A percentile compares a stretch with the other conserved stretches of the same genome.
These are phyloP conservation scores for Xerocomellus amylosporus DNA, from an alignment of 768 basidiomycete species.

Conservation along the genomic window DNA sequence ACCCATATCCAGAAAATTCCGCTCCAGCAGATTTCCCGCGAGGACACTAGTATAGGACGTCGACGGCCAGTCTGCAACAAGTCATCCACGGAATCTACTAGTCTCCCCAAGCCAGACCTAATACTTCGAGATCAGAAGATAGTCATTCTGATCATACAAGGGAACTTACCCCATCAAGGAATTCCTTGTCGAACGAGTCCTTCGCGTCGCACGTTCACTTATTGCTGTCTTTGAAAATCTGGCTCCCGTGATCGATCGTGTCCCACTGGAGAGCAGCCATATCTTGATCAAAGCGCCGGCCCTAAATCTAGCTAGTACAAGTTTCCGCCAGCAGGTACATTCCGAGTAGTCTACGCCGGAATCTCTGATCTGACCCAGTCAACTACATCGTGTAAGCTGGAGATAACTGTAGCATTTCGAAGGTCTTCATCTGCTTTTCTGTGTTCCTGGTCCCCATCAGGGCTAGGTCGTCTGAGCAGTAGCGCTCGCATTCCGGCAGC, in stretches of 20 bases:
- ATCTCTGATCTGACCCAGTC: constrained; percentile 33
- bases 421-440: constrained; percentile 45
- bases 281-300: too few species aligned
- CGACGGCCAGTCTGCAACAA: background rate
- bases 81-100: background rate
- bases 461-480: constrained; percentile 50
- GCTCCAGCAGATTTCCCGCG: background rate
- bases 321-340: background rate
- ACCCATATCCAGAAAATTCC: background rate
- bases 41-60: background rate
- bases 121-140: too few species aligned
- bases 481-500: constrained; percentile 55
- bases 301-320: background rate
- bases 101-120: too few species aligned
- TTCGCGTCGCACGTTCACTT: background rate
- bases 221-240: background rate
- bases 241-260: background rate
- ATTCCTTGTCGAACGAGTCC: background rate
- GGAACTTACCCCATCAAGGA: background rate
- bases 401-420: constrained; percentile 37
- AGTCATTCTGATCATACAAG: too few species aligned
- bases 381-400: constrained; percentile 36
- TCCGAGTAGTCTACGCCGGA: background rate
- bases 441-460: constrained; percentile 45
- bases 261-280: background rate